phyloP scores from a whole-genome alignment of 78 protist species.

The Chrysochromulina parva region DNA sequence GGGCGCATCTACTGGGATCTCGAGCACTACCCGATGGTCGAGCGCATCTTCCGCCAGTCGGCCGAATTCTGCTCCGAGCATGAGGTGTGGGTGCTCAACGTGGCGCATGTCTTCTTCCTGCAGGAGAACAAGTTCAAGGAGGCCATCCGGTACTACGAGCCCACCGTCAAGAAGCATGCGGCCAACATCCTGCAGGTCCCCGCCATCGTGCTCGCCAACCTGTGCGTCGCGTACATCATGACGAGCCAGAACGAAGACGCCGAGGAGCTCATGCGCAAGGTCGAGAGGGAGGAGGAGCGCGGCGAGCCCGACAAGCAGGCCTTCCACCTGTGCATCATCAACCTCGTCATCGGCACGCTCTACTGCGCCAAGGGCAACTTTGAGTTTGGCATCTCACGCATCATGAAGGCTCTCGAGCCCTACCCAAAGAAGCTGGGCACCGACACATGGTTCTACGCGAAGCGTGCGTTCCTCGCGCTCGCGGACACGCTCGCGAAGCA shows the following conservation, averaged over 20 bases:
- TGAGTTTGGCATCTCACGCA: conserved; percentile 75
- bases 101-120: conserved; percentile 82
- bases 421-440: conserved; percentile 55
- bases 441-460: conserved; percentile 87
- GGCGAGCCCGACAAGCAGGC: conserved; percentile 60
- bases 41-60: conserved; percentile 65
- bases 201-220: conserved; percentile 80
- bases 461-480: conserved; percentile 72
- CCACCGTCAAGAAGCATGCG: conserved; percentile 50
- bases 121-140: conserved; percentile 70
- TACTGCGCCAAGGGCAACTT: conserved; percentile 78
- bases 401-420: conserved; percentile 79
- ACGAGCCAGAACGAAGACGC: conserved; percentile 65
- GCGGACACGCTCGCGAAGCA: conserved; percentile 75
- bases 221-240: conserved; percentile 82
- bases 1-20: conserved; percentile 82
- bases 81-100: conserved; percentile 77
- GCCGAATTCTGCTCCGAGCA: conserved; percentile 46
- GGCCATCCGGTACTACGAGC: conserved; percentile 78
- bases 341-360: conserved; percentile 86
- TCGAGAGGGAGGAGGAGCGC: conserved; percentile 75
- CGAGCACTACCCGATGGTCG: conserved; percentile 67
- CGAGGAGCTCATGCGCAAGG: conserved; percentile 68
- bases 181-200: conserved; percentile 53
- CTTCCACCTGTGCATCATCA: conserved; percentile 76